Evolutionary conservation across 164 flowering plant species (phyloP).

Genomic region (Warburgia ugandensis): DNA sequence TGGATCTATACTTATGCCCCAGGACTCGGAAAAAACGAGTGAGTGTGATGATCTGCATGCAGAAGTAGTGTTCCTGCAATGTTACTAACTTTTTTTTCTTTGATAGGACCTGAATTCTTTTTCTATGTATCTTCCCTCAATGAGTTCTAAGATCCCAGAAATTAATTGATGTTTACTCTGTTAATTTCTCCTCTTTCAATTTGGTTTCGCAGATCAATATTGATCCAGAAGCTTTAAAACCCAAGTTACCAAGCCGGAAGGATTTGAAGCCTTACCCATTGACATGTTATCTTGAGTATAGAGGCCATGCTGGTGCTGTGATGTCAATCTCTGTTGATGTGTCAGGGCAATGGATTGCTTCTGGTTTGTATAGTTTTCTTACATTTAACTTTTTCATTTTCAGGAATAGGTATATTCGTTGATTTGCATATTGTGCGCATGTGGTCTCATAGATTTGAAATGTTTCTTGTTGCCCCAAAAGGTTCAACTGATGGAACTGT

Average conservation of each 20-base stretch:
- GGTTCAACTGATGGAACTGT: constrained; percentile 90
- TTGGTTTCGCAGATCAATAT: constrained; percentile 61
- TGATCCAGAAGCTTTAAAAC: constrained; percentile 91
- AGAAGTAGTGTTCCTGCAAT: background rate
- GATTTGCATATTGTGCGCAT: background rate
- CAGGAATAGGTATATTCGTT: background rate
- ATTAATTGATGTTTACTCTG: background rate
- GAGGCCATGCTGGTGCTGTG: constrained; percentile 78
- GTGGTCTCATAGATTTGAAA: constrained; percentile 6
- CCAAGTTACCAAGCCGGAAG: constrained; percentile 80
- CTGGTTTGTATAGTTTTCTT: constrained; percentile 39
- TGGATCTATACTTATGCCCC: constrained; percentile 89
- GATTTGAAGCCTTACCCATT: constrained; percentile 89
- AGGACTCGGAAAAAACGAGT: constrained; percentile 89
- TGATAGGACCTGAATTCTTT: too few relatives aligned
- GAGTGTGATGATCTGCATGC: constrained; percentile 19
- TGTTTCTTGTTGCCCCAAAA: constrained; percentile 14
- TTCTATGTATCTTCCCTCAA: too few relatives aligned
- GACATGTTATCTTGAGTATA: constrained; percentile 79
- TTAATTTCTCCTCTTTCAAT: background rate
- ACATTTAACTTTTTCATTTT: background rate
- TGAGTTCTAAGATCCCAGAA: too few relatives aligned
- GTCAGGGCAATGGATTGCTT: constrained; percentile 89
- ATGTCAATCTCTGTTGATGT: constrained; percentile 58
- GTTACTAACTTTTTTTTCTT: too few relatives aligned